Evolutionary conservation across 1,284 basidiomycete species (phyloP).

Genomic region (Leccinum fallax): DNA sequence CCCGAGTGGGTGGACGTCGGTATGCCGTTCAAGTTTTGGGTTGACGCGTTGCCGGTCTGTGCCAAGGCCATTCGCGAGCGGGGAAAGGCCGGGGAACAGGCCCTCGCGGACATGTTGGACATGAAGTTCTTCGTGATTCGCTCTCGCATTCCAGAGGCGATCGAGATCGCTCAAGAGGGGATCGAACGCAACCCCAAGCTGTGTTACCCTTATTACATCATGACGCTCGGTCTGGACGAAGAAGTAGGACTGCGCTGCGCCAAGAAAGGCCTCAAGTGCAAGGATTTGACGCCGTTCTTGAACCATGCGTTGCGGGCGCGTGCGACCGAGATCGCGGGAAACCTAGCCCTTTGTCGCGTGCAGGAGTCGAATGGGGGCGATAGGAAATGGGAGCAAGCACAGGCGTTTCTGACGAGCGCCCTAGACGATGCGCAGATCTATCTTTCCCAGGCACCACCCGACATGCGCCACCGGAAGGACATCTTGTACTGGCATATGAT

Average conservation of each 20-base stretch:
- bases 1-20: constrained; percentile 44
- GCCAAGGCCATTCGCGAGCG: constrained; percentile 50
- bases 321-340: constrained; percentile 57
- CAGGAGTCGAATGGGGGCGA: constrained; percentile 44
- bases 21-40: constrained; percentile 57
- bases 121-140: constrained; percentile 55
- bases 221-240: constrained; percentile 44
- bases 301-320: constrained; percentile 56
- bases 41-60: constrained; percentile 54
- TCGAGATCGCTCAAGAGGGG: constrained; percentile 43
- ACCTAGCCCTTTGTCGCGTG: constrained; percentile 49
- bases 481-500: constrained; percentile 59
- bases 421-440: constrained; percentile 59
- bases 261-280: constrained; percentile 59
- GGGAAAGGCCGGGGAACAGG: constrained; percentile 41
- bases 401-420: constrained; percentile 56
- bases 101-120: constrained; percentile 58
- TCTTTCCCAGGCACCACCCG: constrained; percentile 56
- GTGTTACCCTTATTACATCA: constrained; percentile 59
- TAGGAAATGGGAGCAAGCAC: constrained; percentile 54
- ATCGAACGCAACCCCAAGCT: constrained; percentile 52
- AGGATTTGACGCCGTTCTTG: constrained; percentile 46
- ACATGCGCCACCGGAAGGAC: constrained; percentile 56
- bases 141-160: constrained; percentile 44
- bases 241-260: constrained; percentile 38